These are phyloP conservation scores for Candida namnaoensis DNA, from an alignment of 805 yeast genomes.

Conservation along the genomic window DNA sequence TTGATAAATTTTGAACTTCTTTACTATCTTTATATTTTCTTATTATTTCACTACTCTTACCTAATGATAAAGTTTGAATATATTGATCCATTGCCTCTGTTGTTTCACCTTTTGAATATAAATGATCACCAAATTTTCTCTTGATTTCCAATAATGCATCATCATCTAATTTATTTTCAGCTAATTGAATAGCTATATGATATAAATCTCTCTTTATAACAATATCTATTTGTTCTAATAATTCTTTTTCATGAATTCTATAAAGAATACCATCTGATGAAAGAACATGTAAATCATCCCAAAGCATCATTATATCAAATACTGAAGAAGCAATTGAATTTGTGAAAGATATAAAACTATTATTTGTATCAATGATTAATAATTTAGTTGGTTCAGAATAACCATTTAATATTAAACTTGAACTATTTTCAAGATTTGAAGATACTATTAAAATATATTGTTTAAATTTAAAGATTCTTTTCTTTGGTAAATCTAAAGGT, in stretches of 20 bases:
- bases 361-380: conserved; percentile 57
- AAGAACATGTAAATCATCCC: conserved; percentile 52
- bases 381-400: conserved; percentile 41
- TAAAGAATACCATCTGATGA: conserved; percentile 73
- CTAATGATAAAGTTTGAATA: conserved; percentile 43
- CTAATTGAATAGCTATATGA: conserved; percentile 64
- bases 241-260: conserved; percentile 54
- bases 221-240: conserved; percentile 60
- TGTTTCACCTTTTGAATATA: conserved; percentile 57
- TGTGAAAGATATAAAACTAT: conserved; percentile 64
- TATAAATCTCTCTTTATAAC: conserved; percentile 64
- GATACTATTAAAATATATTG: conserved; percentile 56
- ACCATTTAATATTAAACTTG: conserved; percentile 22
- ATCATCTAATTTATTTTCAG: conserved; percentile 24
- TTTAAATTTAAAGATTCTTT: conserved; percentile 37
- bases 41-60: conserved; percentile 68
- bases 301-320: conserved; percentile 44
- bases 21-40: conserved; percentile 73
- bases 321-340: conserved; percentile 62
- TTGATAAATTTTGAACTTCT: conserved; percentile 54
- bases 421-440: conserved; percentile 27
- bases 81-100: conserved; percentile 72
- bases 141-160: conserved; percentile 31
- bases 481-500: conserved; percentile 48
- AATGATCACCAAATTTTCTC: conserved; percentile 60